phyloP scores from a whole-genome alignment of 768 basidiomycete species.

The Collybia sp. region DNA sequence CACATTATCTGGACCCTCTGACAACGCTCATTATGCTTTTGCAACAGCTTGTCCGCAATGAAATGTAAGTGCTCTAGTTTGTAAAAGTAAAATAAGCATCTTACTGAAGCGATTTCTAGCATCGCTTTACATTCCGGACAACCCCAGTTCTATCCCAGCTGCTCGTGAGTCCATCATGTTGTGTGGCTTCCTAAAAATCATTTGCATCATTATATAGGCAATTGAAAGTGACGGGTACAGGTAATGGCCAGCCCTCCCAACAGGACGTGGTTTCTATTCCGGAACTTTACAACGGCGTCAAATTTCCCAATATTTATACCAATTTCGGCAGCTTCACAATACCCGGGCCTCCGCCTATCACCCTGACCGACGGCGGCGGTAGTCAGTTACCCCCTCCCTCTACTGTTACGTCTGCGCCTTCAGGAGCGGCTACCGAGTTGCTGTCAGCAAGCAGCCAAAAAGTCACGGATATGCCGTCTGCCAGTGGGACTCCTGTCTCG shows the following conservation, averaged over 20 bases:
- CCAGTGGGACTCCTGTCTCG: conserved; percentile 27
- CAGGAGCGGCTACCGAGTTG: conserved; percentile 6
- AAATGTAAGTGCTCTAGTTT: conserved; percentile 30
- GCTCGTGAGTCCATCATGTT: conserved; percentile 31
- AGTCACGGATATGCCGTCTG: not conserved
- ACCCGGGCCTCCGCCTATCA: conserved; percentile 30
- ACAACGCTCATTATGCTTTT: not conserved
- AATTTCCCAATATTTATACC: conserved; percentile 30
- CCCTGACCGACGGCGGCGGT: conserved; percentile 20
- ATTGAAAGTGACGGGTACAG: conserved; percentile 31
- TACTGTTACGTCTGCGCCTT: conserved; percentile 7
- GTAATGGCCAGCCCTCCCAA: conserved; percentile 27
- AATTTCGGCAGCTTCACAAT: conserved; percentile 28
- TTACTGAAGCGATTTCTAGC: conserved; percentile 16
- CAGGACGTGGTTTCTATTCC: conserved; percentile 30
- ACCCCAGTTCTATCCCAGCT: conserved; percentile 45
- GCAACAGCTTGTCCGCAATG: conserved; percentile 39
- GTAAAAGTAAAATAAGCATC: not conserved
- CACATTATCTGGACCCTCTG: not conserved
- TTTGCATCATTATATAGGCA: conserved; percentile 16
- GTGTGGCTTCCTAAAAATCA: not conserved
- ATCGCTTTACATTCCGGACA: conserved; percentile 39
- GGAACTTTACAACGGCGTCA: conserved; percentile 24
- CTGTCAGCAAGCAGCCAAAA: conserved; percentile 1
- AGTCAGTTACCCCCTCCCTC: conserved; percentile 7